Conservation (phyloP, 371 early-diverging fungal species). For the Mucor velutinosus region DNA sequence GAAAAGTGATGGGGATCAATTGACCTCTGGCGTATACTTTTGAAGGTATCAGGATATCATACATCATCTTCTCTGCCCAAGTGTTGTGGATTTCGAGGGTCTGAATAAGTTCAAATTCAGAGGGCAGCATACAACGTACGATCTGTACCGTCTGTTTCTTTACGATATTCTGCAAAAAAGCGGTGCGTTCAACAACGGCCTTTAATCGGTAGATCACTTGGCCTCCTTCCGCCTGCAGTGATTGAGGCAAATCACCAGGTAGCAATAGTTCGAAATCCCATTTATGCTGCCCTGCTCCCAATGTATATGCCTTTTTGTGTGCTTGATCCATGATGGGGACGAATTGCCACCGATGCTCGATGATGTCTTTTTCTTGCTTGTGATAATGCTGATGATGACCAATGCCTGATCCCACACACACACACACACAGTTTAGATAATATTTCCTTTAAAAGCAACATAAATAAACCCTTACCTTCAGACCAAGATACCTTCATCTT, state of each 20-base stretch:
- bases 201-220: slow-evolving; percentile 41
- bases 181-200: slow-evolving; percentile 43
- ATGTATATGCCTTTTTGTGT: slow-evolving; percentile 19
- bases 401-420: slow-evolving; percentile 19
- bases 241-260: slow-evolving; percentile 49
- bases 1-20: slow-evolving; percentile 39
- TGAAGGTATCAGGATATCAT: slow-evolving; percentile 44
- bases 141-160: slow-evolving; percentile 34
- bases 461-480: slow-evolving; percentile 33
- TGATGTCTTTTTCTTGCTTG: slow-evolving; percentile 40
- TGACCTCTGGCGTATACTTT: slow-evolving; percentile 41
- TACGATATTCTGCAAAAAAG: slow-evolving; percentile 37
- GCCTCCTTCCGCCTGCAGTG: slow-evolving; percentile 45
- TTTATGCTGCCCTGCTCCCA: slow-evolving; percentile 39
- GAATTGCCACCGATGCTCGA: slow-evolving; percentile 41
- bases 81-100: slow-evolving; percentile 44
- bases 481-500: slow-evolving; percentile 54
- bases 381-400: slow-evolving; percentile 47
- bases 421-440: background rate
- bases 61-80: slow-evolving; percentile 49
- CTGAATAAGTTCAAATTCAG: slow-evolving; percentile 36
- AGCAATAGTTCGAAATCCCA: slow-evolving; percentile 42
- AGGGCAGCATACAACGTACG: slow-evolving; percentile 38
- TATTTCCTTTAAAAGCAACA: background rate
- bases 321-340: slow-evolving; percentile 23